Evolutionary conservation across 345 rosid species (phyloP).

Genomic region (Citrus australasica): DNA sequence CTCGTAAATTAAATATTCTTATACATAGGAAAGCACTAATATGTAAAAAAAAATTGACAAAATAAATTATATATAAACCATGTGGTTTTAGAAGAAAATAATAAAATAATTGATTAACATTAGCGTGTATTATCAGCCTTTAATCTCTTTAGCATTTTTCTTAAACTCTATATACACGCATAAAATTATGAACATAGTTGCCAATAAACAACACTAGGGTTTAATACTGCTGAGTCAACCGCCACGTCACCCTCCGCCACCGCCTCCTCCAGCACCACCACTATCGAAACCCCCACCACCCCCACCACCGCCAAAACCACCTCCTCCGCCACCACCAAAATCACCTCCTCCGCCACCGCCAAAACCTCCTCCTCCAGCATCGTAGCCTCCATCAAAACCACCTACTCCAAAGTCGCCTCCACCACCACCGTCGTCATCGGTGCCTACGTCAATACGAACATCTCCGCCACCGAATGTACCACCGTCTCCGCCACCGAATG

Average conservation of each 20-base stretch:
- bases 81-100: too few relatives aligned
- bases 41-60: too few relatives aligned
- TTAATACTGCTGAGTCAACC: background rate
- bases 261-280: constrained; percentile 1
- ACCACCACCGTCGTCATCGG: background rate
- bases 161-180: background rate
- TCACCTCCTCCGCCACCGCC: background rate
- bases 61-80: too few relatives aligned
- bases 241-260: background rate
- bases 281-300: background rate
- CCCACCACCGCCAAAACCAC: background rate
- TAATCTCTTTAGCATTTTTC: too few relatives aligned
- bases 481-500: background rate
- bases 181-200: background rate
- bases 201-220: background rate
- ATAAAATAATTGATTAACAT: too few relatives aligned
- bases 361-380: too few relatives aligned
- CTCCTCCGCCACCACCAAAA: background rate
- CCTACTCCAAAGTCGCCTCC: constrained; percentile 3
- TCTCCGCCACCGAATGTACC: background rate
- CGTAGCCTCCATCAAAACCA: background rate
- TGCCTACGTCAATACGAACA: background rate
- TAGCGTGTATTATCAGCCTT: too few relatives aligned
- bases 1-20: too few relatives aligned
- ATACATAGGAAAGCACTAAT: too few relatives aligned